These are phyloP conservation scores for Phytopythium montanum DNA, from an alignment of 352 stramenopile genomes.

Conservation along the genomic window DNA sequence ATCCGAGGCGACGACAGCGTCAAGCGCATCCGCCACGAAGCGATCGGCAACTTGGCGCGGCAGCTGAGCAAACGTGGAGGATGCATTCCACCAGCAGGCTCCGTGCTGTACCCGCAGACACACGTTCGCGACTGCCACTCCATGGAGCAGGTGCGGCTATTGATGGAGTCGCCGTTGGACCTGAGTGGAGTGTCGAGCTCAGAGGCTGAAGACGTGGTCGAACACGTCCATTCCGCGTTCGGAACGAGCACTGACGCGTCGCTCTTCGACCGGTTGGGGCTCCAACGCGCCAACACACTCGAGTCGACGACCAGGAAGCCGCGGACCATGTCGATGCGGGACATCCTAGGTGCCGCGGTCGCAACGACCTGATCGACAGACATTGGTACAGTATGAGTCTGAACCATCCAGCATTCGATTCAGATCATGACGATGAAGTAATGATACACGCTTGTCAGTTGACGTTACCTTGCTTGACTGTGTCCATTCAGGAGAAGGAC, in stretches of 20 bases:
- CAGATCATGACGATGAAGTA: conserved; percentile 1
- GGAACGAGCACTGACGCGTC: conserved; percentile 15
- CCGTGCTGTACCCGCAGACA: conserved; percentile 8
- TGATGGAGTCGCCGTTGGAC: neutral
- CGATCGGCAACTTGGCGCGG: conserved; percentile 41
- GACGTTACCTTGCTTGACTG: neutral
- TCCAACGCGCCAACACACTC: neutral
- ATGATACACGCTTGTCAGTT: conserved; percentile 19
- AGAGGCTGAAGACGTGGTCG: neutral
- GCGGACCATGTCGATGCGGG: conserved; percentile 72
- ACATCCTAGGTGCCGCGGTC: conserved; percentile 37
- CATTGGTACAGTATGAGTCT: no score
- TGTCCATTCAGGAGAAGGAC: conserved; percentile 38
- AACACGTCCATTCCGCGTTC: conserved; percentile 21
- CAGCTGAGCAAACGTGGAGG: conserved; percentile 33
- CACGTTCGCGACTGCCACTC: neutral
- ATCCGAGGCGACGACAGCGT: conserved; percentile 49
- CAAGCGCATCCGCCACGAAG: conserved; percentile 41
- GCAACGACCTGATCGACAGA: neutral
- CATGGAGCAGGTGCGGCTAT: neutral
- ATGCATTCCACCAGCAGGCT: conserved; percentile 5
- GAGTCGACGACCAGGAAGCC: neutral
- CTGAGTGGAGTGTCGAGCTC: neutral
- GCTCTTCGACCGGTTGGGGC: conserved; percentile 13
- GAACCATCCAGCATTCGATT: neutral